Conservation (phyloP, 495 filamentous ascomycete genomes). For the Penicillium simplicissimum region DNA sequence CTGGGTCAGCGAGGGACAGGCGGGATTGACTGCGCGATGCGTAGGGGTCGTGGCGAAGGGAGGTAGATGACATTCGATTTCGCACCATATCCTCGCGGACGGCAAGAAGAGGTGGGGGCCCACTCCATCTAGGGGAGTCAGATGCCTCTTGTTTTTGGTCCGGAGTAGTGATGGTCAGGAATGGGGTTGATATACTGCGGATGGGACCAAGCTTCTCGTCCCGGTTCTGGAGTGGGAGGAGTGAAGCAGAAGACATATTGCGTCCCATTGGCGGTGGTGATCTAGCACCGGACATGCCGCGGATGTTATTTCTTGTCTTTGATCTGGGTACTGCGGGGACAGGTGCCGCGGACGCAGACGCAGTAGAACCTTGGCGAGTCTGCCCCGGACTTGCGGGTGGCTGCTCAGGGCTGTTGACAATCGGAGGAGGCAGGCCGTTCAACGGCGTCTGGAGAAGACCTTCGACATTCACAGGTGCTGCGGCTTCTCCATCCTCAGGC, state of each 20-base stretch:
- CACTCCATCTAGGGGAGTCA: constrained; percentile 33
- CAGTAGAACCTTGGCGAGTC: constrained; percentile 14
- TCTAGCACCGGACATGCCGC: constrained; percentile 6
- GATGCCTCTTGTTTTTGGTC: constrained; percentile 12
- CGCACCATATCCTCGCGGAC: constrained; percentile 43
- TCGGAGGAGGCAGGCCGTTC: constrained; percentile 42
- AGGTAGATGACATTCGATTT: constrained; percentile 43
- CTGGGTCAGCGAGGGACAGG: constrained; percentile 27
- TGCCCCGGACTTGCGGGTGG: constrained; percentile 19
- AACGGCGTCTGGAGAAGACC: constrained; percentile 71
- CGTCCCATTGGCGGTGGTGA: constrained; percentile 17
- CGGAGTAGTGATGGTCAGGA: constrained; percentile 37
- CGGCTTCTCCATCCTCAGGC: constrained; percentile 44
- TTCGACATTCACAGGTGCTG: constrained; percentile 63
- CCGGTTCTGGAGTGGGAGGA: constrained; percentile 6
- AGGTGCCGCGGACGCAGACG: constrained; percentile 1
- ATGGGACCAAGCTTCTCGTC: constrained; percentile 14
- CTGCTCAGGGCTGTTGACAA: constrained; percentile 29
- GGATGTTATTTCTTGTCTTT: constrained; percentile 13
- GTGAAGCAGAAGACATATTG: constrained; percentile 22
- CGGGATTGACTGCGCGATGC: constrained; percentile 32
- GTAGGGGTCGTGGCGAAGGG: constrained; percentile 40
- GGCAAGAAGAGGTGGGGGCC: constrained; percentile 41
- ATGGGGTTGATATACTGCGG: constrained; percentile 46
- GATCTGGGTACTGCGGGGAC: constrained; percentile 11